Base-by-base conservation (phyloP, 257 asterid species). In the Forsythia suspensa region DNA sequence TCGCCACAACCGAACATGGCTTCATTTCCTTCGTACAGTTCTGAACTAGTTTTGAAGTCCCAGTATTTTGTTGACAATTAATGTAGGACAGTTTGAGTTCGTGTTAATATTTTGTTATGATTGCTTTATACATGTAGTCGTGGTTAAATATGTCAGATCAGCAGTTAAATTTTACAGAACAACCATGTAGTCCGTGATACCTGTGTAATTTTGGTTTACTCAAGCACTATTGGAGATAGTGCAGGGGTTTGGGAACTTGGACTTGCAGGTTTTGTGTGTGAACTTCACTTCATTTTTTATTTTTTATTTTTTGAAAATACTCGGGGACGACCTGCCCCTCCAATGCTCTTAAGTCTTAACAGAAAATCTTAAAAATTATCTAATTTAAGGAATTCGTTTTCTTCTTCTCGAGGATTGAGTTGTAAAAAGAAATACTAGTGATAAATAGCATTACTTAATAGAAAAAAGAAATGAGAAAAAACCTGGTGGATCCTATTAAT, bases 401-500 rank as follows among this genome's bases (percentile, higher is more conserved):
- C 34, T 29, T 29, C 34, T 29, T 29, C 34, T 29, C 1, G 34
- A 1, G 34, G 34, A 29, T 29, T 1, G 34, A 29, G 1, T 29
- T 29, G 34, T 29, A 29, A 29, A 29, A 29, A 29, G 0, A 24
- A 24, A 24, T 24, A 24, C 24, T 29, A 1, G 34, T 29, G 34
- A 29, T 29, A 29, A 29, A 1, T 29, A 29, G 34, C 1, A 29
- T 29, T 29, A 29, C 34, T 29, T 1, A 29, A 29, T 29, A 29
- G 34, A 29, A 29, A 29, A 29, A 29, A 29, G 34, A 29, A 29
- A 29, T 29, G 34, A 29, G 24, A 29, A 51, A 73, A 65, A 72
- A 80, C 78, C 85, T 79, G 67, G 3, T 11, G 11, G 6, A 72
- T 3, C 29, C 21, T 76, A 8, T 41, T 37, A 36, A 69, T 66